Percentiles rank a stretch among this genome's conserved stretches.
phyloP scores from a whole-genome alignment of 495 filamentous ascomycete species.

The Penicillium egyptiacum region DNA sequence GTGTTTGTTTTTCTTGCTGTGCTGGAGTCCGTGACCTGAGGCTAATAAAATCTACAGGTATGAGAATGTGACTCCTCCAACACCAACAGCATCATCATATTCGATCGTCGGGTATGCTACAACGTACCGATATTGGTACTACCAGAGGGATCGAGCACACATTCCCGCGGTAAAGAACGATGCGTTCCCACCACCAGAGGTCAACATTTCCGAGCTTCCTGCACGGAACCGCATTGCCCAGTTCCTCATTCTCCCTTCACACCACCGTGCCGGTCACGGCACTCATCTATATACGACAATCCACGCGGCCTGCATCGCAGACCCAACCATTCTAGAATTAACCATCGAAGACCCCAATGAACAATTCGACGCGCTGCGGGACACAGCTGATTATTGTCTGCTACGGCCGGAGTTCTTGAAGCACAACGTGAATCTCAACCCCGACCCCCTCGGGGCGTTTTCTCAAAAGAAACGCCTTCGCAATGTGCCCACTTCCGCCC shows the following conservation, averaged over 20 bases:
- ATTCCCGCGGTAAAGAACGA: constrained; percentile 37
- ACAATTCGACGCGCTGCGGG: constrained; percentile 86
- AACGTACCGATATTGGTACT: constrained; percentile 72
- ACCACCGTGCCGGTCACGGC: constrained; percentile 77
- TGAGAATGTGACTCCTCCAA: constrained; percentile 56
- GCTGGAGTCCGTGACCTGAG: neutral
- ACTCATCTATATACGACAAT: constrained; percentile 78
- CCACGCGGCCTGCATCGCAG: constrained; percentile 60
- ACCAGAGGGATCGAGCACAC: constrained; percentile 31
- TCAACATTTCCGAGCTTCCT: constrained; percentile 52
- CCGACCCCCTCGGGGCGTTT: constrained; percentile 38
- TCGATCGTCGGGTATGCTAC: constrained; percentile 83
- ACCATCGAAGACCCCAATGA: constrained; percentile 97
- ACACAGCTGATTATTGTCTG: constrained; percentile 74
- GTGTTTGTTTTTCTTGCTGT: constrained; percentile 40
- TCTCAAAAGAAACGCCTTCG: constrained; percentile 40
- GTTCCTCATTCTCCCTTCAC: constrained; percentile 89
- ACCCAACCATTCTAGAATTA: constrained; percentile 69
- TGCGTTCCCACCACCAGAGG: constrained; percentile 42
- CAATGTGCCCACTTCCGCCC: constrained; percentile 57
- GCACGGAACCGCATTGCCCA: constrained; percentile 85
- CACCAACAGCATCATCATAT: constrained; percentile 56
- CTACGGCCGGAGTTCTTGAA: constrained; percentile 51
- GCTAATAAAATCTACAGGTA: constrained; percentile 50
- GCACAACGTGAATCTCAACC: constrained; percentile 46